Evolutionary conservation across 345 rosid genomes (phyloP).

Genomic region (Stellera chamaejasme): DNA sequence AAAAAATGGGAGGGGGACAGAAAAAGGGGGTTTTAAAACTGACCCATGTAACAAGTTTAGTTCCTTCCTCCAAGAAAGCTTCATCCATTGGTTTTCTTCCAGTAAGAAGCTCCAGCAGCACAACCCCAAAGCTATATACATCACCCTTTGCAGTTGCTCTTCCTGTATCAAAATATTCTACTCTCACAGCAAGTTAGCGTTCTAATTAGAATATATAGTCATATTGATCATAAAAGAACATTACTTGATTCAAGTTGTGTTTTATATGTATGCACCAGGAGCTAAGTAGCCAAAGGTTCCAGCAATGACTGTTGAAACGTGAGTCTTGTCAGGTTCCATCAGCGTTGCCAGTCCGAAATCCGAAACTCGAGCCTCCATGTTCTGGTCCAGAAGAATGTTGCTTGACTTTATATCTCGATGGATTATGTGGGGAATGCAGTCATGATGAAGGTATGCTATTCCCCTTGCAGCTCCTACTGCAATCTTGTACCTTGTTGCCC

Average conservation of each 20-base stretch:
- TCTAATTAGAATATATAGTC: not conserved
- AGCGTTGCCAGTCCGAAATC: conserved; percentile 84
- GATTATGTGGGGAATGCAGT: conserved; percentile 84
- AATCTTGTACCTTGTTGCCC: conserved; percentile 52
- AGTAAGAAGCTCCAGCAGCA: conserved; percentile 67
- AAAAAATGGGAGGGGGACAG: no score
- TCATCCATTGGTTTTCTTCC: conserved; percentile 79
- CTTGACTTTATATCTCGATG: conserved; percentile 86
- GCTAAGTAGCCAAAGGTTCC: conserved; percentile 90
- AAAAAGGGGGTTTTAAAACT: conserved; percentile 2
- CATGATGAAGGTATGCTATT: conserved; percentile 80
- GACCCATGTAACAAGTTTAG: conserved; percentile 90
- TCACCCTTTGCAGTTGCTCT: conserved; percentile 79
- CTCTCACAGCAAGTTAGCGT: not conserved
- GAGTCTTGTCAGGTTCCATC: conserved; percentile 79
- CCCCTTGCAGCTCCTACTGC: conserved; percentile 89
- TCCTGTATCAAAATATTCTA: conserved; percentile 80
- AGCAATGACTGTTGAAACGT: conserved; percentile 69
- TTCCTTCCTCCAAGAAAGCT: conserved; percentile 76
- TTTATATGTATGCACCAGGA: conserved; percentile 37
- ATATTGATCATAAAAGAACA: not conserved
- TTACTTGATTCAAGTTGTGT: not conserved
- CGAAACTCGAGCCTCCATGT: conserved; percentile 76
- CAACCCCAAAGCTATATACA: conserved; percentile 84
- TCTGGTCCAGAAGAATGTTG: conserved; percentile 71